phyloP scores from a whole-genome alignment of 352 stramenopile species.

The Phytophthora syringae region DNA sequence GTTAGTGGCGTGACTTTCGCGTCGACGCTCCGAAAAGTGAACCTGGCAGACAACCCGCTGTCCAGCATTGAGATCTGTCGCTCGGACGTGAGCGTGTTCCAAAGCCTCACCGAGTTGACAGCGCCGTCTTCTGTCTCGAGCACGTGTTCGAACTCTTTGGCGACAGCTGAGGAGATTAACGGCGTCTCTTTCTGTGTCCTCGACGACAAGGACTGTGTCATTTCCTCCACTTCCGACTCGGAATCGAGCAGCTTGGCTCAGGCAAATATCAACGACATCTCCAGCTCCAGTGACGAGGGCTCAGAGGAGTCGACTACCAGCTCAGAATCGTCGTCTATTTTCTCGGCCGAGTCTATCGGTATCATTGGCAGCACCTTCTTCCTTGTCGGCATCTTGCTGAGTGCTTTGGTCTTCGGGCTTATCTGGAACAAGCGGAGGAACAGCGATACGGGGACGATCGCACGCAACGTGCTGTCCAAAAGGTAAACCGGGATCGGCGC shows the following conservation, averaged over 20 bases:
- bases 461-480: constrained; percentile 15
- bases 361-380: constrained; percentile 65
- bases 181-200: constrained; percentile 48
- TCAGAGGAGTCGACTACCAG: constrained; percentile 13
- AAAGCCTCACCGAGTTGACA: constrained; percentile 38
- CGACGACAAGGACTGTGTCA: constrained; percentile 32
- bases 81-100: constrained; percentile 50
- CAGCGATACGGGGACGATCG: constrained; percentile 16
- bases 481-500: constrained; percentile 37
- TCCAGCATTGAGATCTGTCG: constrained; percentile 56
- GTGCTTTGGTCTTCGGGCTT: constrained; percentile 42
- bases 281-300: constrained; percentile 17
- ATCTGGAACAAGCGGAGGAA: constrained; percentile 39
- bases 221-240: constrained; percentile 11
- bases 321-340: constrained; percentile 36
- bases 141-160: constrained; percentile 34
- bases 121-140: constrained; percentile 40
- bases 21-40: constrained; percentile 53
- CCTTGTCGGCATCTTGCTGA: constrained; percentile 48
- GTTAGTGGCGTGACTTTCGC: constrained; percentile 58
- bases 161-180: constrained; percentile 35
- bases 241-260: constrained; percentile 10
- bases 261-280: constrained; percentile 29
- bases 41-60: constrained; percentile 50
- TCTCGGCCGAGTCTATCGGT: constrained; percentile 53